These are phyloP conservation scores for Claviceps arundinis DNA, from an alignment of 2,329 filamentous ascomycete genomes.

Conservation along the genomic window DNA sequence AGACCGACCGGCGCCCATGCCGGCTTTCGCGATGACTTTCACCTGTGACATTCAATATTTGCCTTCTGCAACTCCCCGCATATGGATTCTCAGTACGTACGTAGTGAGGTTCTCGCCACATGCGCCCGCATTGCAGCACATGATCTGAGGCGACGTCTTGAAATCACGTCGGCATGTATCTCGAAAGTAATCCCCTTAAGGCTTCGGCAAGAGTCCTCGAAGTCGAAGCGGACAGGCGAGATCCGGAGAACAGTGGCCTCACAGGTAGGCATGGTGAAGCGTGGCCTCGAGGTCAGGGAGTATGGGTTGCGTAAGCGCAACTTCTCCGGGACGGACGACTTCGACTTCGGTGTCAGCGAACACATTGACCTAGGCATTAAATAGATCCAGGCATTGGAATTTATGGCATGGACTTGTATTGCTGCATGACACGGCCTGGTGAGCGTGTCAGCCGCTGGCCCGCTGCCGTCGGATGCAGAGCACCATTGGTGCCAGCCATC, in stretches of 20 bases:
- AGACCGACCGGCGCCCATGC: slow-evolving; percentile 58
- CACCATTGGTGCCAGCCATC: slow-evolving; percentile 76
- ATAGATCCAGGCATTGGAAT: slow-evolving; percentile 98
- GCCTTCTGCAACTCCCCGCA: not conserved
- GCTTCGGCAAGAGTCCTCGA: too few species aligned
- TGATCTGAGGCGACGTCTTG: too few species aligned
- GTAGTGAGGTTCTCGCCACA: not conserved
- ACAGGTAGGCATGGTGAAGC: slow-evolving; percentile 34
- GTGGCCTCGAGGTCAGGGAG: slow-evolving; percentile 99
- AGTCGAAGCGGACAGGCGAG: too few species aligned
- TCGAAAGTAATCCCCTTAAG: too few species aligned
- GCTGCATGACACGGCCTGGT: slow-evolving; percentile 99
- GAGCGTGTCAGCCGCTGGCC: slow-evolving; percentile 94
- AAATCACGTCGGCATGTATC: too few species aligned
- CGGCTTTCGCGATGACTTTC: slow-evolving; percentile 39
- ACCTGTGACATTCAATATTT: slow-evolving; percentile 20
- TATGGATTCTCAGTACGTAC: not conserved
- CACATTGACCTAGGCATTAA: slow-evolving; percentile 99
- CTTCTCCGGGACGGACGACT: slow-evolving; percentile 99
- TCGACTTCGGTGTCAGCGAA: slow-evolving; percentile 99
- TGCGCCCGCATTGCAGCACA: not conserved
- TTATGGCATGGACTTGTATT: slow-evolving; percentile 99
- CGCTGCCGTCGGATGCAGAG: too few species aligned
- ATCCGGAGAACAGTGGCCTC: too few species aligned
- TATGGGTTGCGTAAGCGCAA: slow-evolving; percentile 99